Conservation (phyloP, 2,329 filamentous ascomycete genomes). For the Sordariomycetes sp. region DNA sequence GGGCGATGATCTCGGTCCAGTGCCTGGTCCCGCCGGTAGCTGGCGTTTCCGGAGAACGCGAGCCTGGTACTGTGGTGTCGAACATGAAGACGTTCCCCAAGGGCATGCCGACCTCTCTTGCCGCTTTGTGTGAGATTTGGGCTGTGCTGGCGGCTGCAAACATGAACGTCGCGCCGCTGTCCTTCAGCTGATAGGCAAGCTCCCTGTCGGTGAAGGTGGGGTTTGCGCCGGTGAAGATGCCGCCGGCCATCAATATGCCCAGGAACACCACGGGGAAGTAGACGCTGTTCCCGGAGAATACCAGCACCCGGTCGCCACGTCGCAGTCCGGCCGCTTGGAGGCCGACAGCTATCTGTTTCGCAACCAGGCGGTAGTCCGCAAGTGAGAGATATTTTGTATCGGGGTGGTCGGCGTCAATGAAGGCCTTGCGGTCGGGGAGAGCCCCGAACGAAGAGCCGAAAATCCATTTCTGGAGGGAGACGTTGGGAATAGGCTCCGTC, state of each 20-base stretch:
- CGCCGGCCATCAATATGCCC: slow-evolving; percentile 67
- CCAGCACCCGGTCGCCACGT: slow-evolving; percentile 57
- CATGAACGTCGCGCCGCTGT: slow-evolving; percentile 58
- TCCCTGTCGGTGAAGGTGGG: slow-evolving; percentile 58
- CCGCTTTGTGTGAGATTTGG: slow-evolving; percentile 56
- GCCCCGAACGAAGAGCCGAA: slow-evolving; percentile 35
- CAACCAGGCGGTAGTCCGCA: slow-evolving; percentile 55
- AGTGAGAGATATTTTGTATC: slow-evolving; percentile 57
- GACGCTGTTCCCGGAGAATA: slow-evolving; percentile 65
- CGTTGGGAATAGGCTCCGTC: slow-evolving; percentile 28
- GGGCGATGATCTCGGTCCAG: slow-evolving; percentile 53
- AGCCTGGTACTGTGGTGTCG: slow-evolving; percentile 37
- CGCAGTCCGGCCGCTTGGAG: slow-evolving; percentile 53
- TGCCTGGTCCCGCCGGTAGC: slow-evolving; percentile 34
- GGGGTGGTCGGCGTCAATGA: slow-evolving; percentile 57
- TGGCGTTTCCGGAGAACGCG: slow-evolving; percentile 7
- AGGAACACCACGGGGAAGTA: slow-evolving; percentile 63
- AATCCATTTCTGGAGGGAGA: slow-evolving; percentile 44
- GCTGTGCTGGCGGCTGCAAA: slow-evolving; percentile 51
- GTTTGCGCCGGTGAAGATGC: slow-evolving; percentile 68
- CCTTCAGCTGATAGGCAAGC: slow-evolving; percentile 63
- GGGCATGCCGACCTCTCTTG: slow-evolving; percentile 43
- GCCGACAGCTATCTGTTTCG: slow-evolving; percentile 62
- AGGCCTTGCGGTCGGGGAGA: slow-evolving; percentile 31
- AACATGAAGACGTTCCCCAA: slow-evolving; percentile 52